Evolutionary conservation across 345 rosid genomes (phyloP), one percentile per base, ranked within the genome.

Genomic region (Euphorbia peplus): DNA sequence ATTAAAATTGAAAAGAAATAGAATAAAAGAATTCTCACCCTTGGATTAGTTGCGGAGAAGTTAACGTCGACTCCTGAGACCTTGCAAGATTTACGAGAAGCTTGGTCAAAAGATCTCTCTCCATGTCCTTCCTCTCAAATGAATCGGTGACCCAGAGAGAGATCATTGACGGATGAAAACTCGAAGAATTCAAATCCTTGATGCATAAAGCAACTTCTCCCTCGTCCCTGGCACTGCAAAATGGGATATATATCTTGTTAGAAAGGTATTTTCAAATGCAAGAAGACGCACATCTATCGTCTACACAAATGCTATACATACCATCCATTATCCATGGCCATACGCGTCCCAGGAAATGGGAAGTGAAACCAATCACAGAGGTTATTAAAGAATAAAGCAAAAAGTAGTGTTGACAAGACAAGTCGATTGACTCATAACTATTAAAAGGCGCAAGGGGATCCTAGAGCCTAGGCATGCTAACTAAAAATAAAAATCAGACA

Each of bases 61-160:
- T 84, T 72, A 95, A 74, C 3, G 72, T 60, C 64, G 78, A 65
- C 59, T 83, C 92, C 47, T 60, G 74, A 72, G 93, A 71, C 74
- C 73, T 87, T 39, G 85, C 54, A 12, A 92, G 93, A 74, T 64
- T 85, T 58, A 87, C 82, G 37, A 92, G 96, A 54, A 95, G 99
- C 84, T 84, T 70, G 12, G 95, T 84, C 79, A 95, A 82, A 32
- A 92, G 82, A 76, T 90, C 93, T 63, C 97, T 82, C 71, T 95
- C 99, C 75, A 75, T 68, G 76, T 88, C 96, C 80, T 92, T 90
- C 81, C 97, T 85, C 86, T 95, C 99, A 63, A 95, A 95, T 12
- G 97, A 95, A 85, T 95, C 98, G 2, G 80, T 82, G 3, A 95
- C 90, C 99, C 99, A 95, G 6, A 87, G 83, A 63, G 95, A 88